These are phyloP conservation scores for Pseudogymnoascus sp. DNA, from an alignment of 2,329 filamentous ascomycete genomes.

Conservation along the genomic window DNA sequence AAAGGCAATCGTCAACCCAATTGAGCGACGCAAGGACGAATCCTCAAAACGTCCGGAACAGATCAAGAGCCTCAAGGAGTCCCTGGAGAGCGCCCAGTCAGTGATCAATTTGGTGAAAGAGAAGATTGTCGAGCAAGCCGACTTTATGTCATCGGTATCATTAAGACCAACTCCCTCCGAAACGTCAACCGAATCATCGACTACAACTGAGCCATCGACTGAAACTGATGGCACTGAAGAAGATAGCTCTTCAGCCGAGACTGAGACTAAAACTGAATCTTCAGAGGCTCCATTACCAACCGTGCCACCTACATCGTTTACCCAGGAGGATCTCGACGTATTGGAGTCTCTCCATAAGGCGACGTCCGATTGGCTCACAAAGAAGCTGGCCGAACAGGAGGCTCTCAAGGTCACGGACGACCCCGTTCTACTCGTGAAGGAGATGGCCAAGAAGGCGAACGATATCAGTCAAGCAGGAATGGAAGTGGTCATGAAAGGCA, in stretches of 20 bases:
- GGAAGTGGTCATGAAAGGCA: slow-evolving; percentile 62
- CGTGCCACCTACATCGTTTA: slow-evolving; percentile 60
- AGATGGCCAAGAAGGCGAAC: slow-evolving; percentile 59
- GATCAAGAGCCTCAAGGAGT: slow-evolving; percentile 57
- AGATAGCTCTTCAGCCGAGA: slow-evolving; percentile 46
- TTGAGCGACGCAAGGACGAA: slow-evolving; percentile 69
- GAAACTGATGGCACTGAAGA: slow-evolving; percentile 56
- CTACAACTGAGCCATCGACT: slow-evolving; percentile 32
- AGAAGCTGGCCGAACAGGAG: slow-evolving; percentile 62
- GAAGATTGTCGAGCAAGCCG: slow-evolving; percentile 45
- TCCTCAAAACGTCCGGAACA: slow-evolving; percentile 60
- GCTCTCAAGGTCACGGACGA: slow-evolving; percentile 63
- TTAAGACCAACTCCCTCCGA: slow-evolving; percentile 36
- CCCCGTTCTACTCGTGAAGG: slow-evolving; percentile 63
- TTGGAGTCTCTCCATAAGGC: slow-evolving; percentile 55
- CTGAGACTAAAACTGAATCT: slow-evolving; percentile 25
- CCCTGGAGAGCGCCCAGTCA: slow-evolving; percentile 62
- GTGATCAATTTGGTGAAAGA: slow-evolving; percentile 62
- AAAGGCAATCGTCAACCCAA: slow-evolving; percentile 67
- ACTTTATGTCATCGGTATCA: slow-evolving; percentile 29
- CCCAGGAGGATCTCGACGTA: slow-evolving; percentile 58
- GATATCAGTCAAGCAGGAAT: slow-evolving; percentile 63
- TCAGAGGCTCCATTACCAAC: slow-evolving; percentile 33
- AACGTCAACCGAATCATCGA: slow-evolving; percentile 37
- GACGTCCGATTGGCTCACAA: slow-evolving; percentile 64